A percentile compares a stretch with the other conserved stretches of the same genome.
Evolutionary conservation across 169 alveolate species (phyloP).

Genomic region (Plasmodium gaboni): DNA sequence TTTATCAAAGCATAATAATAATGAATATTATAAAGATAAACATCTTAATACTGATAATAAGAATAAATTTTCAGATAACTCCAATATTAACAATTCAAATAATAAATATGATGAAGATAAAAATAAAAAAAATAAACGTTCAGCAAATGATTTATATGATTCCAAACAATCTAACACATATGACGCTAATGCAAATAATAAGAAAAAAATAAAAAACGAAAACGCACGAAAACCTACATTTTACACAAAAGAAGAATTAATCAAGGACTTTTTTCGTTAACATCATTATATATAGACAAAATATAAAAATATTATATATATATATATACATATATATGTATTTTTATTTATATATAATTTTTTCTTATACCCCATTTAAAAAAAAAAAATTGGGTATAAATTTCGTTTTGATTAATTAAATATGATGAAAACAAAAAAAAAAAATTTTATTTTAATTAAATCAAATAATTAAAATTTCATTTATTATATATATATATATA

Average conservation of each 20-base stretch:
- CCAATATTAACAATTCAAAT: background rate
- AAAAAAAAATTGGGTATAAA: no score
- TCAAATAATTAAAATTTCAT: no score
- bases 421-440: no score
- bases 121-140: constrained; percentile 26
- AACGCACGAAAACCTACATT: constrained; percentile 15
- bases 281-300: no score
- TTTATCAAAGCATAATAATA: background rate
- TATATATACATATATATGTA: no score
- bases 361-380: no score
- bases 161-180: background rate
- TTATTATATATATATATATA: no score
- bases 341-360: no score
- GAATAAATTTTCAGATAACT: background rate
- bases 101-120: constrained; percentile 6
- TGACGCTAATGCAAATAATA: constrained; percentile 13
- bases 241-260: constrained; percentile 40
- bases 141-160: constrained; percentile 14
- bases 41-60: background rate
- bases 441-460: no score
- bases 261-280: background rate
- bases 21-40: background rate
- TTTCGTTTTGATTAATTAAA: no score
- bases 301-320: no score
- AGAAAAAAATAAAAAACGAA: constrained; percentile 28